Evolutionary conservation across 805 yeast genomes (phyloP).

Genomic region (Hyphopichia homilentoma): DNA sequence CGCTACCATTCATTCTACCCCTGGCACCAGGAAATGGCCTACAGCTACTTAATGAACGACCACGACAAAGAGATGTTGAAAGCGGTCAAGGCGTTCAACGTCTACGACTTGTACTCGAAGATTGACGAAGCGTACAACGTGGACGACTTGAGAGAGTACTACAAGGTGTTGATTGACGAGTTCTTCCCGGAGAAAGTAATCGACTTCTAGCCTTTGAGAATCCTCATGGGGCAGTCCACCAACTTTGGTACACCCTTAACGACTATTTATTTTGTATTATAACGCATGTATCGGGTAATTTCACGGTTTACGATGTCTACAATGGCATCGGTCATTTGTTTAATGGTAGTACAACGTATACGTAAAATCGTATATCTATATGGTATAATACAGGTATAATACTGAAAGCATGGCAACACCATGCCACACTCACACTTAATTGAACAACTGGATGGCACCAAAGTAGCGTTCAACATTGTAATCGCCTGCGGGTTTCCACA

Average conservation of each 20-base stretch:
- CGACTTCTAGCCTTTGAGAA: conserved; percentile 41
- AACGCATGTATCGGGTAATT: no score
- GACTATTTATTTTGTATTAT: no score
- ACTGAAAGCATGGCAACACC: no score
- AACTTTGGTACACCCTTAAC: no score
- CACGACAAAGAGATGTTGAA: conserved; percentile 57
- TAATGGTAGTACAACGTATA: no score
- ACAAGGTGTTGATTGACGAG: conserved; percentile 61
- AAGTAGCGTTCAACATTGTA: conserved; percentile 86
- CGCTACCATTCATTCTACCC: conserved; percentile 75
- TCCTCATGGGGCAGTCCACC: background rate
- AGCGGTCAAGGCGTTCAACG: conserved; percentile 65
- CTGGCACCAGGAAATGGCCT: conserved; percentile 71
- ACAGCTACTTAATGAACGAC: conserved; percentile 59
- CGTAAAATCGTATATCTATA: no score
- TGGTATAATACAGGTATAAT: no score
- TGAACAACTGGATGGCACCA: conserved; percentile 53
- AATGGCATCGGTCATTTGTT: no score
- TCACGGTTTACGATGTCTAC: no score
- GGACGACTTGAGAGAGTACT: conserved; percentile 53
- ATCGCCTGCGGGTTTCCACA: conserved; percentile 83
- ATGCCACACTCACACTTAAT: conserved; percentile 8
- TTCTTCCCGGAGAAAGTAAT: conserved; percentile 55
- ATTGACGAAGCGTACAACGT: conserved; percentile 46
- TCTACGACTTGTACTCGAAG: conserved; percentile 67